A percentile compares a stretch with the other conserved stretches of the same genome.
phyloP scores from a whole-genome alignment of 208 protist genomes.

The Leptomonas seymouri region DNA sequence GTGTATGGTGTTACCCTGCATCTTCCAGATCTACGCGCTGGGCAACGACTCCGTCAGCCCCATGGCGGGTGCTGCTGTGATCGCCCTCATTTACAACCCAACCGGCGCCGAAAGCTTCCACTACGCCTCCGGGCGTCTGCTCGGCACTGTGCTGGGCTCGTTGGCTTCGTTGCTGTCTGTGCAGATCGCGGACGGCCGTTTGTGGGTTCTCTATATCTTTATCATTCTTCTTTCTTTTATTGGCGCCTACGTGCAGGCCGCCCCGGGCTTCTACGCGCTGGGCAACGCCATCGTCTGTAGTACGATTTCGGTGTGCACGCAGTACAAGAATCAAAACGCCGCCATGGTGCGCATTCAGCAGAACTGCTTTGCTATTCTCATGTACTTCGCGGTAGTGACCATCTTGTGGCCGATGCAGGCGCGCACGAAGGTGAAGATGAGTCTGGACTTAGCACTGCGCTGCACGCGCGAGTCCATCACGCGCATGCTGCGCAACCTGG shows the following conservation, averaged over 20 bases:
- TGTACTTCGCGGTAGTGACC: slow-evolving; percentile 87
- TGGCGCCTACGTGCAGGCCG: slow-evolving; percentile 87
- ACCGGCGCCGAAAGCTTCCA: slow-evolving; percentile 91
- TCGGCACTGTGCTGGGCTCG: slow-evolving; percentile 87
- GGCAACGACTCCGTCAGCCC: slow-evolving; percentile 72
- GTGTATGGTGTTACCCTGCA: slow-evolving; percentile 83
- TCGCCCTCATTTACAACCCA: slow-evolving; percentile 88
- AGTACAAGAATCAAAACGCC: slow-evolving; percentile 74
- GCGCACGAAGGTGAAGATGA: slow-evolving; percentile 74
- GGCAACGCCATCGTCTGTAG: slow-evolving; percentile 90
- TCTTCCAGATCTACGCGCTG: slow-evolving; percentile 91
- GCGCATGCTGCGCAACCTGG: slow-evolving; percentile 83
- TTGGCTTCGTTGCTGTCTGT: slow-evolving; percentile 69
- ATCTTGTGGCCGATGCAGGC: slow-evolving; percentile 88
- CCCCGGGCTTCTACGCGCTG: slow-evolving; percentile 78
- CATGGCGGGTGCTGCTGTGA: slow-evolving; percentile 84
- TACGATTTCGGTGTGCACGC: slow-evolving; percentile 86
- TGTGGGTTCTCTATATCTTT: slow-evolving; percentile 75
- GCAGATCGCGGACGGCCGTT: slow-evolving; percentile 61
- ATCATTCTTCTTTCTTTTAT: slow-evolving; percentile 79
- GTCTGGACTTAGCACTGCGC: slow-evolving; percentile 81
- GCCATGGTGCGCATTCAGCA: slow-evolving; percentile 92
- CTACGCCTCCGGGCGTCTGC: slow-evolving; percentile 84
- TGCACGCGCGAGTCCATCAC: slow-evolving; percentile 81
- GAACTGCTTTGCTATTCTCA: slow-evolving; percentile 91